Base-by-base conservation (phyloP, 2,329 filamentous ascomycete species). In the Aspergillus texensis region DNA sequence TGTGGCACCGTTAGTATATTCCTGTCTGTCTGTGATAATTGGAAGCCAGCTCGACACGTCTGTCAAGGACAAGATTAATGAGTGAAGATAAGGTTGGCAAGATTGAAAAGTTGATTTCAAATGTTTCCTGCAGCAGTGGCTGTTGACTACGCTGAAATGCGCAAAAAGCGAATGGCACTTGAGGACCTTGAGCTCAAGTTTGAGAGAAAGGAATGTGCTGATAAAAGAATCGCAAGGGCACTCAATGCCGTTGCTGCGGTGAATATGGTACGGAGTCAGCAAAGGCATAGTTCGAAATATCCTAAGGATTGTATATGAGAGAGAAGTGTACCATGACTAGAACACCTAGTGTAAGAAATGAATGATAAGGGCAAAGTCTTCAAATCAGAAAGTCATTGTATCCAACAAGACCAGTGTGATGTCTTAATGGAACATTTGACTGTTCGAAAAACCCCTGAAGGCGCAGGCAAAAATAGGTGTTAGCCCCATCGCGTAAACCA, bases 171-270 rank as follows among this genome's bases (percentile, higher is more conserved):
- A 69, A 61, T 48, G 60, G 28, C 36, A 62, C 57, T 67, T 67
- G 67, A 68, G 58, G 63, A 64, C 63, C 64, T 62, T 59, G 55
- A 62, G 67, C 67, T 66, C 67, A 67, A 69, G 65, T 57, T 62
- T 55, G 45, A 61, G 43, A 59, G 34, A 52, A 65, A 61, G 48
- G 63, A 69, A 68, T 43, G 68, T 65, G 46, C 59, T 48, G 65
- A 68, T 70, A 39, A 65, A 70, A 70, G 62, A 65, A 55, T 54
- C 53, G 50, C 43, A 71, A 68, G 36, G 70, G 70, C 73, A 75
- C 62, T 74, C 74, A 75, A 76, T 75, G 71, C 72, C 74, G 69
- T 69, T 72, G 62, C 62, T 63, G 50, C 24, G n/a, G 26, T 19
- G 26, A n/a, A 50, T 30, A 57, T 58, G 32, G 57, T 28, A 55